These are phyloP conservation scores for Penicillium dipodomyicola DNA, from an alignment of 495 filamentous ascomycete species.

Conservation along the genomic window DNA sequence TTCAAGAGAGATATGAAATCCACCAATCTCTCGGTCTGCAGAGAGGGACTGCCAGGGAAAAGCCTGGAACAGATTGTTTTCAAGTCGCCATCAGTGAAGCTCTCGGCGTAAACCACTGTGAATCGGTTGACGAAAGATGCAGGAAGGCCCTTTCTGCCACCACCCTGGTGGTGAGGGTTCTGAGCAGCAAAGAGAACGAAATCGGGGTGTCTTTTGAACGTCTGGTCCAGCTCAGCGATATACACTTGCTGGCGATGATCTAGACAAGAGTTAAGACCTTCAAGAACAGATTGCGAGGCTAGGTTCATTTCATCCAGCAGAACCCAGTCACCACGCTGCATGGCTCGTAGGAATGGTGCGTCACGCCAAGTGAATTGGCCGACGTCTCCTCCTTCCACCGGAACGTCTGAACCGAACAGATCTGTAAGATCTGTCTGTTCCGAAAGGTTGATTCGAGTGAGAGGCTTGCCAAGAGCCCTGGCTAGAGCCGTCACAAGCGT, in stretches of 20 bases:
- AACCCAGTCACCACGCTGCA: conserved; percentile 96
- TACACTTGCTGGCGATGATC: conserved; percentile 97
- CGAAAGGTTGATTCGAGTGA: conserved; percentile 93
- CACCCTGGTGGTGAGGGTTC: conserved; percentile 96
- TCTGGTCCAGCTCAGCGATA: conserved; percentile 89
- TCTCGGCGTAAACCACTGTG: conserved; percentile 93
- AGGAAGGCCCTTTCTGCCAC: conserved; percentile 91
- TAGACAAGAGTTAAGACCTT: conserved; percentile 94
- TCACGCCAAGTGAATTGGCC: conserved; percentile 94
- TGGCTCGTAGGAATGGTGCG: conserved; percentile 90
- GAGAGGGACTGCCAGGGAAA: conserved; percentile 59
- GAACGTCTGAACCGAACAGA: conserved; percentile 95
- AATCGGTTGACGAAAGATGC: conserved; percentile 97
- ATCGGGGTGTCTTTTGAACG: conserved; percentile 82
- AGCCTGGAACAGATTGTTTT: conserved; percentile 73
- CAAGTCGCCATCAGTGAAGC: conserved; percentile 77
- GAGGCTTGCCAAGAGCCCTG: conserved; percentile 67
- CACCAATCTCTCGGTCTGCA: conserved; percentile 62
- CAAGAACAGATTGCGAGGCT: conserved; percentile 93
- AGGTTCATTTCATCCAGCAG: conserved; percentile 98
- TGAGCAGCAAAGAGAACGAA: conserved; percentile 95
- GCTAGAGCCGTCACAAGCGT: conserved; percentile 85
- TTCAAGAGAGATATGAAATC: conserved; percentile 78
- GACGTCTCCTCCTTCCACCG: conserved; percentile 80
- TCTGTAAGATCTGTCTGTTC: conserved; percentile 98